Evolutionary conservation across 1,284 basidiomycete species (phyloP), one percentile per base, ranked within the genome.

Genomic region (Rhodotorula sp.): DNA sequence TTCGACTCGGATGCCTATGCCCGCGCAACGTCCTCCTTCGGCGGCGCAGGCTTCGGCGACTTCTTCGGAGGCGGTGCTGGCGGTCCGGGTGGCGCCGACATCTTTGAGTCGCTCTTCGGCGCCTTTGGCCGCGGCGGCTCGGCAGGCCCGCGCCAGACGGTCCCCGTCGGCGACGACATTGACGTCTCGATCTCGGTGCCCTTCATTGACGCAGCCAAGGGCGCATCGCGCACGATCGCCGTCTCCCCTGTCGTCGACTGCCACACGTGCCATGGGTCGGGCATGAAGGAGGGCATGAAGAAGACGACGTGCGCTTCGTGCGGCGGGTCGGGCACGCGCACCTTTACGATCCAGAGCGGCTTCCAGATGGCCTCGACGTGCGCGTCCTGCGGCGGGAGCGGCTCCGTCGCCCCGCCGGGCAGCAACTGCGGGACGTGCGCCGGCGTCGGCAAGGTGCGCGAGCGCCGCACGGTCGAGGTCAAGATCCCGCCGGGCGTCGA

Each of bases 341-440:
- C 93, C 19, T 98, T 92, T 82, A 90, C 95, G 67, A 89, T 99
- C 78, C 90, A 94, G 81, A 89, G 87, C 80, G 97, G 97, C 23
- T 99, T 99, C 88, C 92, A 95, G 81, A 97, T 99, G 93, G 90
- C 94, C 17, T 92, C 89, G 77, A 95, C 93, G 41, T 99, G 97
- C 82, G 85, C 86, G 64, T 82, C 87, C 41, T 99, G 97, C 82
- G 85, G 87, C 41, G 97, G 97, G n/a, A 85, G 87, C 21, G 97
- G 97, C 23, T 87, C 87, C 49, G 88, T 87, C 7, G 88, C 97
- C 45, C 92, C 93, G 67, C 88, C 88, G 21, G 88, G 87, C 46
- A 88, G 90, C 74, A 87, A 90, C 74, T 99, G 97, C 81, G 85
- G 86, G 44, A 84, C 85, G 60, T 99, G 97, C 82, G 87, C 86